These are phyloP conservation scores for Hypoxylon lenormandii DNA, from an alignment of 495 filamentous ascomycete genomes.

Conservation along the genomic window DNA sequence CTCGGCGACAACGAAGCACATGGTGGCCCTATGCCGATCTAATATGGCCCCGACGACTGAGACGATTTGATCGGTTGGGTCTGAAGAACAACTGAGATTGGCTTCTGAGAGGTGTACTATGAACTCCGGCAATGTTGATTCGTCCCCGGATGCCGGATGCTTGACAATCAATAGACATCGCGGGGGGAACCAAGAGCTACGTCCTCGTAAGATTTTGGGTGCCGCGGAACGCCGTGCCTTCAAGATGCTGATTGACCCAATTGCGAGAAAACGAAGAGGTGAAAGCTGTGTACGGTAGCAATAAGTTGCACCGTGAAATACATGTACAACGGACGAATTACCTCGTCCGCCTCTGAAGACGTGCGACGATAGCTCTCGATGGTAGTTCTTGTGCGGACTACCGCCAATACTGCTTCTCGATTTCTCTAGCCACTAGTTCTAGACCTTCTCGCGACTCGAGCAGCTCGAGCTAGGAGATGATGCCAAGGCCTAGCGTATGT, in stretches of 20 bases:
- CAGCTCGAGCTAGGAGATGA: neutral
- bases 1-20: slow-evolving; percentile 2
- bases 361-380: neutral
- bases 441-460: neutral
- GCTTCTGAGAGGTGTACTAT: neutral
- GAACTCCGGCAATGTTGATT: slow-evolving; percentile 19
- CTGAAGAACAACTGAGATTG: slow-evolving; percentile 1
- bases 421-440: neutral
- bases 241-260: slow-evolving; percentile 12
- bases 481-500: neutral
- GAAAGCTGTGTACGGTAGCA: slow-evolving; percentile 11
- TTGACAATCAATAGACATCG: slow-evolving; percentile 4
- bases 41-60: slow-evolving; percentile 8
- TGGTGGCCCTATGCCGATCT: slow-evolving; percentile 22
- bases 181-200: slow-evolving; percentile 5
- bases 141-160: slow-evolving; percentile 2
- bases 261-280: slow-evolving; percentile 6
- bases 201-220: slow-evolving; percentile 19
- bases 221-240: slow-evolving; percentile 1
- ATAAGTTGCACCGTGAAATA: slow-evolving; percentile 24
- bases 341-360: slow-evolving; percentile 14
- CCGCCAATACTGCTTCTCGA: neutral
- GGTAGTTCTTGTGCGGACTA: neutral
- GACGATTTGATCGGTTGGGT: neutral
- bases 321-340: neutral